Evolutionary conservation across 1,139 yeast species (phyloP), one percentile per base, ranked within the genome.

Genomic region (Candida sojae): DNA sequence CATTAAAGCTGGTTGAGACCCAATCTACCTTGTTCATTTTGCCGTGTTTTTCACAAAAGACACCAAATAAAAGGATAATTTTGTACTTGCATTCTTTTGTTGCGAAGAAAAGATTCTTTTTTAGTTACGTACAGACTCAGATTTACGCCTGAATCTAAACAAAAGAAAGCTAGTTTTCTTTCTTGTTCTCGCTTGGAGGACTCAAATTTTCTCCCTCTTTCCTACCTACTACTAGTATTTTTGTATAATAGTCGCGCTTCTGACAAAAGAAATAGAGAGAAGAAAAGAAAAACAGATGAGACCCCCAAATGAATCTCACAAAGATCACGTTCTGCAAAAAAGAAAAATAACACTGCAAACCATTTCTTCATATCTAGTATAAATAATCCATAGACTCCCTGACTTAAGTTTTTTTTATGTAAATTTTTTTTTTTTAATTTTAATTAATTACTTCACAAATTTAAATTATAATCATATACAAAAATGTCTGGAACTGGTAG

Each of bases 401-500:
- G 13, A 8, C 12, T 31, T 7, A n/a, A n/a, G 21, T 17, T 11
- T 31, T 17, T 11, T 41, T n/a, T 26, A 31, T 4, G 31, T 9
- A 2, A 10, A 26, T 26, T 35, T 7, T 10, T 11, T 23, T 41
- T 41, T 33, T 32, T 17, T 17, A 8, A 11, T 34, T 26, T 34
- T 25, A 25, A 10, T 13, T 26, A 26, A 25, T 33, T 28, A 9
- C 13, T 23, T n/a, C 4, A 21, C 28, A 36, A 26, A 26, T 42
- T 28, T 8, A 34, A 34, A 5, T 26, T 12, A 36, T 23, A 42
- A 6, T 21, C 21, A 40, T 42, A 38, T 28, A 38, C 34, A 42
- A 42, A 33, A 32, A 42, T 42, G 44, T 42, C 44, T 1, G 44
- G 44, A 25, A 42, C 97, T 71, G 97, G 98, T 76, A 92, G 97